A percentile compares a stretch with the other conserved stretches of the same genome.
Conservation (phyloP, 129 eudicot genomes). For the Arctium lappa region DNA sequence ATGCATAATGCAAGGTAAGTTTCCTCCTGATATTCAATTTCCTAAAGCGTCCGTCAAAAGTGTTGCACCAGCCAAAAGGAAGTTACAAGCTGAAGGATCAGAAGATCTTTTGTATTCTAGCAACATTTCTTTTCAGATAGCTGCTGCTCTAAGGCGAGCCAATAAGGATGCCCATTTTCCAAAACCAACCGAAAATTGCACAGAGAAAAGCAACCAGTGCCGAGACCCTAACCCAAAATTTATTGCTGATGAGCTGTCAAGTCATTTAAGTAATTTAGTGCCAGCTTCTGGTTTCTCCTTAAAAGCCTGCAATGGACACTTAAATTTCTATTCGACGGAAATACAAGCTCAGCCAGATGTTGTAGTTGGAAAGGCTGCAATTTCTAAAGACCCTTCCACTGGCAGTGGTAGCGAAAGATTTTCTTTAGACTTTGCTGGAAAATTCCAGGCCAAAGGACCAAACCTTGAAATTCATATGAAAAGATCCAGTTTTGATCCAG, state of each 20-base stretch:
- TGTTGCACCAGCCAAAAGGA: conserved; percentile 67
- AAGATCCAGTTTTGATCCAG: conserved; percentile 71
- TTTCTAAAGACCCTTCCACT: conserved; percentile 20
- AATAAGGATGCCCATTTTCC: conserved; percentile 15
- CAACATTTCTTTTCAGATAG: conserved; percentile 76
- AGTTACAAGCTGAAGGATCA: conserved; percentile 57
- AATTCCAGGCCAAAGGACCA: conserved; percentile 23
- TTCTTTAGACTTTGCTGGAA: conserved; percentile 21
- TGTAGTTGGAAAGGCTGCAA: conserved; percentile 1
- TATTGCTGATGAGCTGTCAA: conserved; percentile 56
- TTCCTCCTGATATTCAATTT: conserved; percentile 40
- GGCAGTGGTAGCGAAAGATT: conserved; percentile 18
- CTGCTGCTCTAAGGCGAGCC: conserved; percentile 52
- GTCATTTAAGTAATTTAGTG: conserved; percentile 22
- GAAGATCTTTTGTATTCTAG: conserved; percentile 70
- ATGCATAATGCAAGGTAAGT: conserved; percentile 42
- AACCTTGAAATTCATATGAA: conserved; percentile 64
- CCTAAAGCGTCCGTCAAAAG: conserved; percentile 67
- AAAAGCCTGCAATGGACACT: conserved; percentile 90
- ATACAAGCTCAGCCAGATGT: conserved; percentile 19
- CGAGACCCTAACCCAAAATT: conserved; percentile 42
- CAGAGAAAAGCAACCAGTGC: conserved; percentile 1
- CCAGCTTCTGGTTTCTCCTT: conserved; percentile 37
- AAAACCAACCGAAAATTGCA: too few species aligned
- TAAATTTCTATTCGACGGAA: conserved; percentile 58